Percentiles rank a stretch among this genome's conserved stretches.
Conservation (phyloP, 371 early-diverging fungal species). For the Circinella minor region DNA sequence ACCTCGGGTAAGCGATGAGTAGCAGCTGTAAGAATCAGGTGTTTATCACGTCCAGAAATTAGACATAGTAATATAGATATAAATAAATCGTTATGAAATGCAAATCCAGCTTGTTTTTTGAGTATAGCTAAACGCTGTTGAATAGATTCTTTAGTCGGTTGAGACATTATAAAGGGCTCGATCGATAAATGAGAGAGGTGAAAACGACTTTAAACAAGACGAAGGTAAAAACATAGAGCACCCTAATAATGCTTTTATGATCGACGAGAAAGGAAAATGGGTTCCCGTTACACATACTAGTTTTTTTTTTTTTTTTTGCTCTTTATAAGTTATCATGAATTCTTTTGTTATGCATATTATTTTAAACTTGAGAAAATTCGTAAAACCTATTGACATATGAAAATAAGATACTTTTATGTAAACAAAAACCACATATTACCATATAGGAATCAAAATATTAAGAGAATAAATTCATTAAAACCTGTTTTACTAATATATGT, state of each 20-base stretch:
- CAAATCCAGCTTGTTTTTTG: constrained; percentile 42
- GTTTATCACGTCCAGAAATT: constrained; percentile 44
- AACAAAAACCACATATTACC: no score
- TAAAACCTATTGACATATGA: no score
- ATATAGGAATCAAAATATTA: no score
- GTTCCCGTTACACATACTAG: constrained; percentile 6
- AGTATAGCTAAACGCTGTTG: constrained; percentile 43
- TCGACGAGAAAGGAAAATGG: background rate
- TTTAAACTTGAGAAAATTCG: no score
- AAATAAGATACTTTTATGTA: no score
- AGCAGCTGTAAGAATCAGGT: constrained; percentile 47
- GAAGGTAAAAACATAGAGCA: no score
- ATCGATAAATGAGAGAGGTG: background rate
- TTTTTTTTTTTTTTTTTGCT: background rate
- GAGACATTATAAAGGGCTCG: constrained; percentile 24
- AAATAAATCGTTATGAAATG: constrained; percentile 51
- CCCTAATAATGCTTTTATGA: background rate
- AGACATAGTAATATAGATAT: constrained; percentile 52
- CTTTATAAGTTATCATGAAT: no score
- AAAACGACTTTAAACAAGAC: background rate
- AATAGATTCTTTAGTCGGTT: constrained; percentile 50
- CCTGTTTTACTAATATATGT: no score
- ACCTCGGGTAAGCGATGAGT: constrained; percentile 40
- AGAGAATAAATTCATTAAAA: no score
- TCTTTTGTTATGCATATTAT: background rate